phyloP scores from a whole-genome alignment of 768 basidiomycete genomes.

The Phlebiopsis flavidoalba region DNA sequence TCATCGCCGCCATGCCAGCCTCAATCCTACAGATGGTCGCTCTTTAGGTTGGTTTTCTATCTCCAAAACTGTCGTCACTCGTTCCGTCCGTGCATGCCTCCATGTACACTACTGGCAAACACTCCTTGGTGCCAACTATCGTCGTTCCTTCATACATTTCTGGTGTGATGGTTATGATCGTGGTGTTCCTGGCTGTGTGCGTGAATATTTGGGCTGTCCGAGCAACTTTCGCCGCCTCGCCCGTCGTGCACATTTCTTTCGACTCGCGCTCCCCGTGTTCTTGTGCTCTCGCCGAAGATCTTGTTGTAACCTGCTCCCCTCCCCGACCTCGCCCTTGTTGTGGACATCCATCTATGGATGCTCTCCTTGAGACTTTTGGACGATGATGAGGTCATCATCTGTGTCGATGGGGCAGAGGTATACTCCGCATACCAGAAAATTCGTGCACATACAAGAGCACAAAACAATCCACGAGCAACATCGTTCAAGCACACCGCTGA shows the following conservation, averaged over 20 bases:
- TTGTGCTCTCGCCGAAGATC: no score
- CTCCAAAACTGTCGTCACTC: no score
- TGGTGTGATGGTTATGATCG: neutral
- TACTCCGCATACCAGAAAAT: neutral
- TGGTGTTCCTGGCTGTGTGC: neutral
- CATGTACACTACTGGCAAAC: neutral
- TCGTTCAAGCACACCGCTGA: neutral
- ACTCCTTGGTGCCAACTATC: neutral
- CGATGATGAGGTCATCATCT: slow-evolving; percentile 7
- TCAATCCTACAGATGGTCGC: no score
- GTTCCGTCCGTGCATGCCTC: neutral
- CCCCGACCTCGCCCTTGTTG: neutral
- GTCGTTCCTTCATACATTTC: neutral
- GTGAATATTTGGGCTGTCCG: no score
- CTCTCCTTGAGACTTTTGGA: neutral
- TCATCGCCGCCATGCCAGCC: no score
- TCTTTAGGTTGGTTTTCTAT: no score
- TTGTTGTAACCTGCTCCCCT: neutral
- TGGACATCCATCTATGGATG: neutral
- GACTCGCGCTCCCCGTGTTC: no score
- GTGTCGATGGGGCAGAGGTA: neutral
- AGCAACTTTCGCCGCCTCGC: no score
- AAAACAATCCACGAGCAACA: no score
- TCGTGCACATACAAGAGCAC: no score
- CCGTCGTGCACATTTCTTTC: no score